phyloP scores from a whole-genome alignment of 2,329 filamentous ascomycete species.

The Paecilomyces formosus region DNA sequence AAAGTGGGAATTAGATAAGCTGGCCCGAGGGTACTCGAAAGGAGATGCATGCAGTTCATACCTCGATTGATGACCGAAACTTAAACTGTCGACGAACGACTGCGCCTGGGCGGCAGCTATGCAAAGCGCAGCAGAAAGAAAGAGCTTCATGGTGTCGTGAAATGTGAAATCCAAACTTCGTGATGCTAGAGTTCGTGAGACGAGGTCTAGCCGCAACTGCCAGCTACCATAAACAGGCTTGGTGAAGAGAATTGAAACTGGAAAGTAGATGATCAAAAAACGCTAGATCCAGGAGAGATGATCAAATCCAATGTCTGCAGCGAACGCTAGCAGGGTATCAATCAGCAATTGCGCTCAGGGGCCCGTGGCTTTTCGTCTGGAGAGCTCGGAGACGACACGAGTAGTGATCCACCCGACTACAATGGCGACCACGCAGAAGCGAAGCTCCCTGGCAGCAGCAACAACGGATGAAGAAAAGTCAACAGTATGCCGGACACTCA shows the following conservation, averaged over 20 bases:
- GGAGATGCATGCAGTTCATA: constrained; percentile 25
- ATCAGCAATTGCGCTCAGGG: constrained; percentile 6
- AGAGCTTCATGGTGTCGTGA: constrained; percentile 30
- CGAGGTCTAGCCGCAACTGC: background rate
- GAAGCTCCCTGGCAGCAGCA: constrained; percentile 44
- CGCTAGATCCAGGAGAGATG: background rate
- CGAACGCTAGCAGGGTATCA: background rate
- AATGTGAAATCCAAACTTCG: background rate
- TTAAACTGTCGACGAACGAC: constrained; percentile 63
- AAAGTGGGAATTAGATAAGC: constrained; percentile 2
- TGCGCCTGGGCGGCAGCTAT: constrained; percentile 52
- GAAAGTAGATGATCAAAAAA: background rate
- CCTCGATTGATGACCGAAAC: constrained; percentile 66
- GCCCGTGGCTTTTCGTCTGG: constrained; percentile 15
- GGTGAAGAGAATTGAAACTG: background rate
- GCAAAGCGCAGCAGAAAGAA: constrained; percentile 35
- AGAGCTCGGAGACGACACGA: constrained; percentile 27
- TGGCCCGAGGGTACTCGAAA: background rate
- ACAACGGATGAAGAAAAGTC: constrained; percentile 44
- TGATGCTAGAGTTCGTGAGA: constrained; percentile 7
- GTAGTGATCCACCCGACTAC: constrained; percentile 41
- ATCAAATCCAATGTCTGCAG: background rate
- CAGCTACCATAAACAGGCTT: background rate
- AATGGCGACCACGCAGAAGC: constrained; percentile 43
- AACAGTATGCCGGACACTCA: constrained; percentile 45